Evolutionary conservation across 176 grass and related monocot genomes (phyloP).

Genomic region (Chrysopogon serrulatus): DNA sequence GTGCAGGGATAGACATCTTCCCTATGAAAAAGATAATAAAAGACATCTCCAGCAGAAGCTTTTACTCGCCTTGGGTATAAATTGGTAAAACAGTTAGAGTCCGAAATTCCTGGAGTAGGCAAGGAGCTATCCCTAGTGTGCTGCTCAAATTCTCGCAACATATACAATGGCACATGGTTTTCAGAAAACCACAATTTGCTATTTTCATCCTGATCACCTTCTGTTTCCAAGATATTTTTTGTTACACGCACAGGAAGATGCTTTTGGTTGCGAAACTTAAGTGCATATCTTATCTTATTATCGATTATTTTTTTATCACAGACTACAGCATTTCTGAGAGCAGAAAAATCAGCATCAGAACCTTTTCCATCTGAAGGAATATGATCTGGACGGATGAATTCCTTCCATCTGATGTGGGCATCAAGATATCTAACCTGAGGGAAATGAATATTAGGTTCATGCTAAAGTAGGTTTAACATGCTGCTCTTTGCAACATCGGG

Average conservation of each 20-base stretch:
- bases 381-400: slow-evolving; percentile 82
- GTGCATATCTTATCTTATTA: slow-evolving; percentile 68
- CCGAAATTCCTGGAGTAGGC: slow-evolving; percentile 19
- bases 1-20: slow-evolving; percentile 64
- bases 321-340: slow-evolving; percentile 89
- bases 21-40: slow-evolving; percentile 79
- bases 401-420: slow-evolving; percentile 91
- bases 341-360: slow-evolving; percentile 57
- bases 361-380: slow-evolving; percentile 60
- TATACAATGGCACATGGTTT: slow-evolving; percentile 81
- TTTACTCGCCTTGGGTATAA: slow-evolving; percentile 42
- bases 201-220: slow-evolving; percentile 53
- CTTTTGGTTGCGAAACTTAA: slow-evolving; percentile 86
- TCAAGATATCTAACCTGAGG: slow-evolving; percentile 97
- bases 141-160: slow-evolving; percentile 82
- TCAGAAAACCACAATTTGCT: slow-evolving; percentile 86
- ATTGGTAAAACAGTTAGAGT: slow-evolving; percentile 33
- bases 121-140: slow-evolving; percentile 30
- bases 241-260: slow-evolving; percentile 79
- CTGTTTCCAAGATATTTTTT: slow-evolving; percentile 88
- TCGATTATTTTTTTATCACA: slow-evolving; percentile 71
- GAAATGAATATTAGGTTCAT: slow-evolving; percentile 17
- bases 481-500: slow-evolving; percentile 10
- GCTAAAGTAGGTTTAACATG: slow-evolving; percentile 13
- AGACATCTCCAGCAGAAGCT: slow-evolving; percentile 44